Evolutionary conservation across 2,329 filamentous ascomycete species (phyloP), one percentile per base, ranked within the genome.

Genomic region (Calonectria naviculata): DNA sequence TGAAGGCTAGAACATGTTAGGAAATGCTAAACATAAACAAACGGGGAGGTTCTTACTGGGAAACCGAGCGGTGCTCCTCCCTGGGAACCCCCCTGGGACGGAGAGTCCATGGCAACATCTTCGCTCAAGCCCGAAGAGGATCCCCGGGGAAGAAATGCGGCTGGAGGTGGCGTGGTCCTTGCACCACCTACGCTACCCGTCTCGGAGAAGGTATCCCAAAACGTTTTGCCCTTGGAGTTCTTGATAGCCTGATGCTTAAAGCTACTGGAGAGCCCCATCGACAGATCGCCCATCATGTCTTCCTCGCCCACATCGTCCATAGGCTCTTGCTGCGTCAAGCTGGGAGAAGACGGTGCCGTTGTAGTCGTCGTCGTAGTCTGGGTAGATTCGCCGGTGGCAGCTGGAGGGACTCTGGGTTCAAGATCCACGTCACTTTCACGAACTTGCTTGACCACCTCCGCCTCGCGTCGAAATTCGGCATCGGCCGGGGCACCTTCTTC

Each of bases 381-480:
- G 17, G 88, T 86, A 69, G 88, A 79, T 65, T 87, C 82, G 58
- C 87, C 80, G 13, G 83, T 82, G 12, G 54, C 31, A 75, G 78
- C 68, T 67, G 83, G 75, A 56, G 81, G 72, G 66, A 85, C 78
- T 76, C 81, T 81, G 69, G 81, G 85, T 68, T 90, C 89, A 17
- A 91, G 84, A 60, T 91, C 90, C 73, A 92, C 89, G 78, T 98
- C 95, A 77, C 93, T 96, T 82, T 98, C 97, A 47, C 95, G 93
- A 31, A 98, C 95, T 83, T 98, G 97, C 62, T 95, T 94, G 73
- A 99, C 95, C 6, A 98, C 97, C 83, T 98, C 96, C 42, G 96
- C 95, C 85, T 99, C 97, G 44, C 95, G 93, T 64, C 94, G 92
- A 68, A 95, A 92, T 82, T 99, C 97, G 47, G 93, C 93, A 78